A percentile compares a stretch with the other conserved stretches of the same genome.
Evolutionary conservation across 176 grass and related monocot genomes (phyloP).

Genomic region (Olyra latifolia): DNA sequence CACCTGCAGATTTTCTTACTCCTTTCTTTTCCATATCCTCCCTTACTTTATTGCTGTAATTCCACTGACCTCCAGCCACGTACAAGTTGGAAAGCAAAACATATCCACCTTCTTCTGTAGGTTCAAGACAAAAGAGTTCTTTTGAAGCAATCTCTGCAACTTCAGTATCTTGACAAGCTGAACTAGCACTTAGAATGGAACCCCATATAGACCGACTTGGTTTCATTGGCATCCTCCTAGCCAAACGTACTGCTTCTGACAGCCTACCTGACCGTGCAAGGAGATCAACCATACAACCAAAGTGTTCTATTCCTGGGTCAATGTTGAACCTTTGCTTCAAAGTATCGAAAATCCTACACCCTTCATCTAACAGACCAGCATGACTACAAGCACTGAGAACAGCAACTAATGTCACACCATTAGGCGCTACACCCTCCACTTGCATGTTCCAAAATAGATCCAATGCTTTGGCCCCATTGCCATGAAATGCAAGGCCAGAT

Average conservation of each 20-base stretch:
- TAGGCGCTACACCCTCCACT: slow-evolving; percentile 10
- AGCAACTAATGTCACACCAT: slow-evolving; percentile 50
- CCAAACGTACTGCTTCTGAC: slow-evolving; percentile 46
- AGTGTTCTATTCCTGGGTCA: slow-evolving; percentile 57
- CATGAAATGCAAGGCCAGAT: slow-evolving; percentile 53
- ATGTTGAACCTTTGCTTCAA: slow-evolving; percentile 48
- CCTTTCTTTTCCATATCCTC: slow-evolving; percentile 49
- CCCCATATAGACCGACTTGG: slow-evolving; percentile 61
- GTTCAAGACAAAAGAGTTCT: slow-evolving; percentile 53
- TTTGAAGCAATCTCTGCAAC: slow-evolving; percentile 53
- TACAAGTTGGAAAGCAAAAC: slow-evolving; percentile 59
- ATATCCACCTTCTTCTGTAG: slow-evolving; percentile 50
- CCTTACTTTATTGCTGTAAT: slow-evolving; percentile 42
- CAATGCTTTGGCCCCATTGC: slow-evolving; percentile 37
- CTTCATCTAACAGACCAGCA: slow-evolving; percentile 50
- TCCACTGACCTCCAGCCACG: slow-evolving; percentile 59
- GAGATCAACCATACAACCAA: slow-evolving; percentile 59
- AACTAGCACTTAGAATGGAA: slow-evolving; percentile 57
- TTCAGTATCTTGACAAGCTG: slow-evolving; percentile 40
- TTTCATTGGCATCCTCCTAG: slow-evolving; percentile 54
- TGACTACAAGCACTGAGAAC: slow-evolving; percentile 62
- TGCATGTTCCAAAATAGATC: slow-evolving; percentile 48
- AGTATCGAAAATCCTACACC: slow-evolving; percentile 41
- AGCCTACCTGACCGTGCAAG: slow-evolving; percentile 53
- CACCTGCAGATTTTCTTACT: slow-evolving; percentile 52